Base-by-base conservation (phyloP, 2,329 filamentous ascomycete species). In the Sphaerostilbella broomeana region DNA sequence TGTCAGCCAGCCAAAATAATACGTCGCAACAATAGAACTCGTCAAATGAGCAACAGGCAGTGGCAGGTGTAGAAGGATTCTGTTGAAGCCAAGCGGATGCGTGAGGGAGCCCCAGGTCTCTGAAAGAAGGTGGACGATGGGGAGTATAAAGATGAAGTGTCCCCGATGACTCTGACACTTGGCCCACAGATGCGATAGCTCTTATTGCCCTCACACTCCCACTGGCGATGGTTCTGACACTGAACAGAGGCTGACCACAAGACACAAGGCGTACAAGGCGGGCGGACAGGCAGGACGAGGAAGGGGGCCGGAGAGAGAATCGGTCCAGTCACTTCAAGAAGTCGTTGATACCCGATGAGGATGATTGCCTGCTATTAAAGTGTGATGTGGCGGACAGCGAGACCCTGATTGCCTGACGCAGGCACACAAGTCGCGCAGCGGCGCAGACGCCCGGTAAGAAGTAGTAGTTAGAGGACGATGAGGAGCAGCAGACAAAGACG, bases 281-380 rank as follows among this genome's bases (percentile, higher is more conserved):
- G 32, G 18, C 25, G 16, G 32, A 24, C 21, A 19, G 32, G 21
- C 32, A 25, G 25, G 18, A 25, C 21, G 22, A 26, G 24, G 18
- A 35, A 35, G 13, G 13, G 13, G 21, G 15, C 32, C 31, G n/a
- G 33, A 22, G 8, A 39, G 21, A 7, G 6, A 41, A 21, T 32
- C 28, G 31, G 15, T 31, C 5, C 33, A 29, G 20, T 20, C 32
- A 34, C 31, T 11, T 20, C 28, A 18, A 11, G 7, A 22, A 36
- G 27, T 42, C 43, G 44, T 48, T 47, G 43, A 42, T 48, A 46
- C 46, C 44, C 44, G 46, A 47, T 42, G 46, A 44, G 35, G 38
- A 36, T 24, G 39, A 34, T 16, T 24, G 40, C 36, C 35, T 43
- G 40, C 29, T 43, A 40, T 39, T 31, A 38, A 40, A 31, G 28